These are phyloP conservation scores for Gryganskiella cystojenkinii DNA, from an alignment of 192 early-diverging fungal genomes.

Conservation along the genomic window DNA sequence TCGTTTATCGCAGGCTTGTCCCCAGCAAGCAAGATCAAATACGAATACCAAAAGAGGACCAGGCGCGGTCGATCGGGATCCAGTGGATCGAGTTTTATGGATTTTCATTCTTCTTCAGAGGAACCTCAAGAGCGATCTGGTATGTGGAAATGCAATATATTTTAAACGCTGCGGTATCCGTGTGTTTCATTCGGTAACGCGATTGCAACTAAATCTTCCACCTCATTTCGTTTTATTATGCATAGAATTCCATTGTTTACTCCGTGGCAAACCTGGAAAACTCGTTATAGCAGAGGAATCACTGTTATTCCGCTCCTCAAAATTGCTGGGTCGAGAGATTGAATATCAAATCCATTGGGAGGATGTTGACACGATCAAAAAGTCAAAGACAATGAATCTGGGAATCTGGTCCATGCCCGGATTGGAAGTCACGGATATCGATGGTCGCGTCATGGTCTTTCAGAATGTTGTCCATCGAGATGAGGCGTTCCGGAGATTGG, in stretches of 20 bases:
- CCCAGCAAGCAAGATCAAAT: conserved; percentile 33
- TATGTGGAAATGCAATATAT: too few species aligned
- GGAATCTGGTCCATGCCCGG: conserved; percentile 49
- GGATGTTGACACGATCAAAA: conserved; percentile 36
- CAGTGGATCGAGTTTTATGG: not conserved
- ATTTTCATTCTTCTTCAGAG: not conserved
- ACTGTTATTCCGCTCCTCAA: conserved; percentile 39
- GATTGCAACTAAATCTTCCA: not conserved
- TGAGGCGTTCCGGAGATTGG: conserved; percentile 49
- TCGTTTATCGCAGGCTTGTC: conserved; percentile 7
- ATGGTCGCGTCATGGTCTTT: conserved; percentile 28
- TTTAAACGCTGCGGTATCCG: not conserved
- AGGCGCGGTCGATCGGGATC: conserved; percentile 9
- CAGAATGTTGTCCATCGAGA: conserved; percentile 49
- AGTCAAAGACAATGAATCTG: conserved; percentile 46
- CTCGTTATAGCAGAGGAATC: conserved; percentile 39
- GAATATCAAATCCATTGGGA: conserved; percentile 28
- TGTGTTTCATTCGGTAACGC: not conserved
- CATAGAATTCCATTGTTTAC: conserved; percentile 47
- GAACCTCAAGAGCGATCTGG: not conserved
- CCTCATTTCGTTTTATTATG: not conserved
- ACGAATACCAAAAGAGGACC: conserved; percentile 37
- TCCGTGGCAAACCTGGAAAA: conserved; percentile 49
- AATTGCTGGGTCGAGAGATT: conserved; percentile 34
- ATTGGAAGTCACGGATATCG: conserved; percentile 46